Evolutionary conservation across 2,329 filamentous ascomycete species (phyloP).

Genomic region (Corinectria fuckeliana): DNA sequence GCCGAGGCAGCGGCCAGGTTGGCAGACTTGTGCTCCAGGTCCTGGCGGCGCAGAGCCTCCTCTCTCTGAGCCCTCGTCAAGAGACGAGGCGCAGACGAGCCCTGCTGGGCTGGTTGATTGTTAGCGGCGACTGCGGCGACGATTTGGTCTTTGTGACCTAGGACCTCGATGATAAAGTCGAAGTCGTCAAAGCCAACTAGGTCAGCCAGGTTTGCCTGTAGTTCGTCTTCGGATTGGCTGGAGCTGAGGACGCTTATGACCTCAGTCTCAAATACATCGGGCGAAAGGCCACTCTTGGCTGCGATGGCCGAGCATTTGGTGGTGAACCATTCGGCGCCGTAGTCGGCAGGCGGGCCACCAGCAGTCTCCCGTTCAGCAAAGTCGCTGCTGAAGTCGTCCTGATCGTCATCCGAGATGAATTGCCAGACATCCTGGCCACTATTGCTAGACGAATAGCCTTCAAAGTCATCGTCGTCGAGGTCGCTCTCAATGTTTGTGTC

Average conservation of each 20-base stretch:
- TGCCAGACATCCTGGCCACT: conserved; percentile 90
- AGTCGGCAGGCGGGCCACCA: conserved; percentile 44
- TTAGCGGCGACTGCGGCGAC: conserved; percentile 52
- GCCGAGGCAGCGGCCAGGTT: conserved; percentile 73
- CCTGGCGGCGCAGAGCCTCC: conserved; percentile 75
- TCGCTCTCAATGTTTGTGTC: conserved; percentile 50
- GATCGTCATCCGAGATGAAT: conserved; percentile 78
- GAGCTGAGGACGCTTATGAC: conserved; percentile 77
- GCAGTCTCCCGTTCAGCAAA: conserved; percentile 55
- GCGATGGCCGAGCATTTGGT: conserved; percentile 73
- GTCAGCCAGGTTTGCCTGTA: conserved; percentile 91
- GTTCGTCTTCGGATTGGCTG: conserved; percentile 74
- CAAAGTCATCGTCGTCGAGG: conserved; percentile 70
- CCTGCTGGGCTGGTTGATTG: conserved; percentile 44
- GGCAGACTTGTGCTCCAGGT: conserved; percentile 83
- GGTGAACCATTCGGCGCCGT: conserved; percentile 74
- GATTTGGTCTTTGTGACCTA: conserved; percentile 76
- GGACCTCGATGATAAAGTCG: conserved; percentile 90
- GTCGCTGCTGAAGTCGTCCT: conserved; percentile 71
- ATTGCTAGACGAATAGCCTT: conserved; percentile 61
- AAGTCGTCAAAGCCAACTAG: conserved; percentile 92
- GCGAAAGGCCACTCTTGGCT: conserved; percentile 68
- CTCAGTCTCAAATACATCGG: conserved; percentile 77
- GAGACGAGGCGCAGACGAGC: conserved; percentile 56
- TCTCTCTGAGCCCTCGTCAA: conserved; percentile 80